Percentiles rank a stretch among this genome's conserved stretches.
Evolutionary conservation across 2,329 filamentous ascomycete species (phyloP).

Genomic region (Trichophyton benhamiae): DNA sequence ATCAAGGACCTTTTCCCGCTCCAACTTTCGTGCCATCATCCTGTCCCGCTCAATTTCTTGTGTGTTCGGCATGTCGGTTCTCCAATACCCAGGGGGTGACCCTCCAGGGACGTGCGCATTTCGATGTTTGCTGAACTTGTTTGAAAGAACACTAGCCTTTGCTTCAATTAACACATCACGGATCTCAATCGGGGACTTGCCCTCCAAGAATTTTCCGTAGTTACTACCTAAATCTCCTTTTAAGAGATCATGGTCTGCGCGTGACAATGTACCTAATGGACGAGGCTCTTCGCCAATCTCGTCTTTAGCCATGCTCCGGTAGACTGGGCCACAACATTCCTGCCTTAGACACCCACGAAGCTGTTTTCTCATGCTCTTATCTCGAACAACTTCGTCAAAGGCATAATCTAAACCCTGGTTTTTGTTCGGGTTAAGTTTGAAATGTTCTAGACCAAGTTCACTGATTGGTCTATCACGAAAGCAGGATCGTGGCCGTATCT

Average conservation of each 20-base stretch:
- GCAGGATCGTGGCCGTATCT: constrained; percentile 16
- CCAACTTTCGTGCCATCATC: constrained; percentile 50
- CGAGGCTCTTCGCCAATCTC: constrained; percentile 18
- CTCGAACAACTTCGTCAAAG: constrained; percentile 62
- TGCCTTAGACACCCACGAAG: constrained; percentile 62
- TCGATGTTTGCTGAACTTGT: constrained; percentile 64
- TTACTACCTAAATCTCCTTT: constrained; percentile 43
- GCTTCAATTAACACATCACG: constrained; percentile 59
- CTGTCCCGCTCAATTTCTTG: constrained; percentile 62
- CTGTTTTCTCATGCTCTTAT: constrained; percentile 54
- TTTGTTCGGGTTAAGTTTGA: constrained; percentile 63
- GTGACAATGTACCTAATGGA: constrained; percentile 21
- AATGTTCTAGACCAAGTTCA: constrained; percentile 55
- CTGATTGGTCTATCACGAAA: constrained; percentile 48
- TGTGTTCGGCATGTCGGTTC: constrained; percentile 75
- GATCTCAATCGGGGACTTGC: constrained; percentile 20
- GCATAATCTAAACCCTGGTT: constrained; percentile 63
- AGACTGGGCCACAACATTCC: constrained; percentile 63
- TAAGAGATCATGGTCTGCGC: constrained; percentile 22
- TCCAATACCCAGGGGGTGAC: constrained; percentile 83
- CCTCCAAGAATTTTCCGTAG: constrained; percentile 12
- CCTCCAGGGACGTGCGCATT: constrained; percentile 57
- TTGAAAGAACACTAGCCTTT: constrained; percentile 58
- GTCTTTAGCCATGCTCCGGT: constrained; percentile 50
- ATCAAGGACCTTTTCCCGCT: constrained; percentile 54